Base-by-base conservation (phyloP, 139 green algal genomes). In the Spirogloea muscicola region DNA sequence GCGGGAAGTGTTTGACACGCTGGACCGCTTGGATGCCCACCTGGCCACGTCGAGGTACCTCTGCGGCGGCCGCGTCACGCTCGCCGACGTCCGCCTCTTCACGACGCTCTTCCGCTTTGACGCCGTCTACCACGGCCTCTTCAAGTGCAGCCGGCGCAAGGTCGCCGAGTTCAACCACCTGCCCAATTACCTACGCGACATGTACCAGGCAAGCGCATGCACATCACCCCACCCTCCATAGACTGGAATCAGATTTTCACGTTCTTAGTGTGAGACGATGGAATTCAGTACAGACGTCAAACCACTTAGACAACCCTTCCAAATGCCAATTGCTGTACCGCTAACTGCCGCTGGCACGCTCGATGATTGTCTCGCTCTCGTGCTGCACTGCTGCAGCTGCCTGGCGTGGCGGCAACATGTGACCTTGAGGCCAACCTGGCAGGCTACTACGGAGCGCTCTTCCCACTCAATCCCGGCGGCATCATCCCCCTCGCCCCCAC, bases 71-170 rank as follows among this genome's bases (percentile, higher is more conserved):
- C 9, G 39, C 33, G 71, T 98, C 21, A 98, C 94, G 3, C 91
- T 96, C 64, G 88, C 92, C 1, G 94, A 98, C 72, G 77, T 98
- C 39, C 82, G 92, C 10, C 84, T 97, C 39, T 98, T 97, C 82
- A 73, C 90, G 27, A 97, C 89, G 0, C 83, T 94, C 38, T 87
- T 91, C 37, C 81, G 89, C 7, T 93, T 93, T n/a, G 88, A 92
- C 63, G 41, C 74, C 18, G 84, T 87, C 0, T 86, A 86, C 62
- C 46, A 77, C 49, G 31, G 74, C 4, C 82, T 97, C 1, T 98
- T 98, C 86, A 94, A 93, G 77, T 97, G 92, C 86, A 74, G 61
- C 52, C 48, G 74, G 36, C 71, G 79, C 10, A 80, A 87, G 37
- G 79, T 94, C 10, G 72, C 73, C 0, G 90, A 96, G 61, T 92